A percentile compares a stretch with the other conserved stretches of the same genome.
Conservation (phyloP, 805 yeast genomes). For the Sungouiozyma intestinalis region DNA sequence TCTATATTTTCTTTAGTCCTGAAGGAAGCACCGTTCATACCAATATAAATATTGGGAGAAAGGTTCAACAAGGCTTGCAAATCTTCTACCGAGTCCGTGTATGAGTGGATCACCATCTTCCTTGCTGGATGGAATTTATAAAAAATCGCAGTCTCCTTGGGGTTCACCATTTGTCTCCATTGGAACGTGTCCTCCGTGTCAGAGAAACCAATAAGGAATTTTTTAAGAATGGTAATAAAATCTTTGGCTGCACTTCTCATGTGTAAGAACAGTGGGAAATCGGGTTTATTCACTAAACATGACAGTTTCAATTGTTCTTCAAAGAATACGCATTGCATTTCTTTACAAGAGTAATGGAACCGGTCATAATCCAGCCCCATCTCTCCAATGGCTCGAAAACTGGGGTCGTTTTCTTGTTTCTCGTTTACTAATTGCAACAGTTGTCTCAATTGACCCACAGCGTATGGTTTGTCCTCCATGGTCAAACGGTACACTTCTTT, state of each 20-base stretch:
- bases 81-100: slow-evolving; percentile 73
- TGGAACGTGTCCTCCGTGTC: slow-evolving; percentile 24
- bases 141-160: slow-evolving; percentile 8
- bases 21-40: slow-evolving; percentile 90
- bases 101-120: slow-evolving; percentile 88
- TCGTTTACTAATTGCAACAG: slow-evolving; percentile 41
- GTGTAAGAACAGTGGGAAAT: slow-evolving; percentile 78
- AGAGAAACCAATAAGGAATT: slow-evolving; percentile 40
- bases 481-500: slow-evolving; percentile 4
- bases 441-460: slow-evolving; percentile 26
- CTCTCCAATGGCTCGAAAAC: slow-evolving; percentile 83
- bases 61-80: slow-evolving; percentile 42
- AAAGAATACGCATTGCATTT: slow-evolving; percentile 59
- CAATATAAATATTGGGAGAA: slow-evolving; percentile 39
- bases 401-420: slow-evolving; percentile 38
- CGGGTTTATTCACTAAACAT: slow-evolving; percentile 31
- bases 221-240: slow-evolving; percentile 52
- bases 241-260: slow-evolving; percentile 82
- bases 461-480: slow-evolving; percentile 5
- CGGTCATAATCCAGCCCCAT: slow-evolving; percentile 93
- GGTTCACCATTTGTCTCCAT: slow-evolving; percentile 4
- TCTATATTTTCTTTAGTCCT: slow-evolving; percentile 63
- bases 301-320: slow-evolving; percentile 57
- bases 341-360: slow-evolving; percentile 59
- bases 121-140: slow-evolving; percentile 29